A percentile compares a stretch with the other conserved stretches of the same genome.
phyloP scores from a whole-genome alignment of 768 basidiomycete species.

The Leccinum uliginosum region DNA sequence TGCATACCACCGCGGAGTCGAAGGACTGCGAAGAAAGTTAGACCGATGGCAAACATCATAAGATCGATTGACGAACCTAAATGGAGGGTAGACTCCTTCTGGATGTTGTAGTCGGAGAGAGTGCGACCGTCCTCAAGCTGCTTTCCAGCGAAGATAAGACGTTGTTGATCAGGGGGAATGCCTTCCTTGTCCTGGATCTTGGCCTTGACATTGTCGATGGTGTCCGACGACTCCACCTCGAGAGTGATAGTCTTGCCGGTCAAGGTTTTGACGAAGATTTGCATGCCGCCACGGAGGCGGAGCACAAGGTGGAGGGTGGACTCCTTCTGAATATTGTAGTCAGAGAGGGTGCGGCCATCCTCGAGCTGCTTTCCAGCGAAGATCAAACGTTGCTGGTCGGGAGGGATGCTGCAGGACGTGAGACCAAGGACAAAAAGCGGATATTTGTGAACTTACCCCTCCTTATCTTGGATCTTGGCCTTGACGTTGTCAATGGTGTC shows the following conservation, averaged over 20 bases:
- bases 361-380: conserved; percentile 96
- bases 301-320: conserved; percentile 85
- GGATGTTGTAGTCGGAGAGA: conserved; percentile 86
- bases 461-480: conserved; percentile 68
- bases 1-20: conserved; percentile 91
- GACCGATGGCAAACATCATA: rapidly evolving
- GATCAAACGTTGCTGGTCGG: conserved; percentile 93
- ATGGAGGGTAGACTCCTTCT: conserved; percentile 79
- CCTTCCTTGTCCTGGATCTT: conserved; percentile 96
- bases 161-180: conserved; percentile 84
- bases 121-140: conserved; percentile 91
- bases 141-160: conserved; percentile 89
- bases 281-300: conserved; percentile 89
- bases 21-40: conserved; percentile 42
- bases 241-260: conserved; percentile 93
- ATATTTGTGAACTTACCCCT: conserved; percentile 32
- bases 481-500: conserved; percentile 27
- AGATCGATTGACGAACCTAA: conserved; percentile 16
- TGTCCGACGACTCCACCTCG: conserved; percentile 83
- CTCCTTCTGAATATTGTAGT: conserved; percentile 95
- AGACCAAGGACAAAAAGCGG: background rate
- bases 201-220: conserved; percentile 83
- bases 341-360: conserved; percentile 86
- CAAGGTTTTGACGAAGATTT: conserved; percentile 77
- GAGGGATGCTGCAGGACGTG: conserved; percentile 51